phyloP scores from a whole-genome alignment of 129 eudicot species.

The Arctium lappa region DNA sequence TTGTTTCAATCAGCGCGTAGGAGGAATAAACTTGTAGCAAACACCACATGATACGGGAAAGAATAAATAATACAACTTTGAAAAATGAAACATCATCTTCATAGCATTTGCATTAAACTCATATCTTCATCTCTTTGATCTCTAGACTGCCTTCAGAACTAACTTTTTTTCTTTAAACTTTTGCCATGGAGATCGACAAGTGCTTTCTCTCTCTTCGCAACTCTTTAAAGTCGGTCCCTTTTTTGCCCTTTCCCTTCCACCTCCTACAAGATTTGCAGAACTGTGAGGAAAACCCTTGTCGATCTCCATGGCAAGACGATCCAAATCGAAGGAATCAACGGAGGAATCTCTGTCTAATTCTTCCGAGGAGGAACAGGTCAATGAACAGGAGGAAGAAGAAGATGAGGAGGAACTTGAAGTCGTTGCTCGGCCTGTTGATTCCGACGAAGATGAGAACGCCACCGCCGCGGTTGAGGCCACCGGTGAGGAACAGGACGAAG shows the following conservation, averaged over 20 bases:
- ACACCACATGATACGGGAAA: too few species aligned
- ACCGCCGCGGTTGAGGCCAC: conserved; percentile 29
- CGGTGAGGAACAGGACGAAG: conserved; percentile 41
- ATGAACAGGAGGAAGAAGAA: conserved; percentile 47
- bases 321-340: conserved; percentile 50
- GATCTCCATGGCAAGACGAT: conserved; percentile 64
- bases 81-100: too few species aligned
- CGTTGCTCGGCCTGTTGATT: conserved; percentile 72
- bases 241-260: conserved; percentile 9
- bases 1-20: too few species aligned
- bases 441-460: conserved; percentile 51
- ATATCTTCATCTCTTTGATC: too few species aligned
- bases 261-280: neutral
- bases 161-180: too few species aligned
- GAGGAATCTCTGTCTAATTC: conserved; percentile 53
- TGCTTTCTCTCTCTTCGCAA: conserved; percentile 22
- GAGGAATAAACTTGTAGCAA: too few species aligned
- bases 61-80: too few species aligned
- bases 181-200: too few species aligned
- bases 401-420: conserved; percentile 97
- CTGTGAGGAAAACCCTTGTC: conserved; percentile 37
- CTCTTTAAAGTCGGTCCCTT: conserved; percentile 7
- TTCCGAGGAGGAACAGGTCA: conserved; percentile 62
- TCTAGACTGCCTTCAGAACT: too few species aligned
- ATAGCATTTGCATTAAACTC: too few species aligned